Evolutionary conservation across 495 filamentous ascomycete species (phyloP).

Genomic region (Poronia punctata): DNA sequence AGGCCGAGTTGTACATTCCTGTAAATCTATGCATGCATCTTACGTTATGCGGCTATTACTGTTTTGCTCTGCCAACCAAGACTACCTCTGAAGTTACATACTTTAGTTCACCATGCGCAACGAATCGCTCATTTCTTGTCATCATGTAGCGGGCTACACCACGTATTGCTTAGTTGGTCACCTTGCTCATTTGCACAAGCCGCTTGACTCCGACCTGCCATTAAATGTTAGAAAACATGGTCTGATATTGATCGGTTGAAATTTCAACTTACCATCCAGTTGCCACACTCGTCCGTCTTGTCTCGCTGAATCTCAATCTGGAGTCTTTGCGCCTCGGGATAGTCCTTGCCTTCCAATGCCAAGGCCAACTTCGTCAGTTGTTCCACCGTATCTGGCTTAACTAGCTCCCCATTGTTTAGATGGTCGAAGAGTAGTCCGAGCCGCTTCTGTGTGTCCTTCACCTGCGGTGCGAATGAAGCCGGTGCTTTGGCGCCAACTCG

Average conservation of each 20-base stretch:
- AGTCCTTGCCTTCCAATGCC: constrained; percentile 64
- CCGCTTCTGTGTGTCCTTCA: constrained; percentile 87
- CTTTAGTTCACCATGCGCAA: no score
- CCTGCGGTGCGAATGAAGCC: constrained; percentile 69
- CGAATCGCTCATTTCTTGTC: no score
- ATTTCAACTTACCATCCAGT: constrained; percentile 81
- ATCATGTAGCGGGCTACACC: not conserved
- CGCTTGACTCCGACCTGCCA: constrained; percentile 81
- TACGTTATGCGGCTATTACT: no score
- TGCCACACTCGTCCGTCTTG: constrained; percentile 76
- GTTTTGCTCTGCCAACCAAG: no score
- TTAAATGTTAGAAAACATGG: constrained; percentile 18
- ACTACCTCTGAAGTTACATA: no score
- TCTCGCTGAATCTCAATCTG: constrained; percentile 79
- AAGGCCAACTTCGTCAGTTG: constrained; percentile 54
- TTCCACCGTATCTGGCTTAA: constrained; percentile 73
- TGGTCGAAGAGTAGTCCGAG: constrained; percentile 90
- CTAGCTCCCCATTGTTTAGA: constrained; percentile 87
- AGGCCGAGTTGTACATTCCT: no score
- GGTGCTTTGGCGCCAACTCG: constrained; percentile 80
- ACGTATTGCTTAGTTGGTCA: constrained; percentile 37
- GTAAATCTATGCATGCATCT: no score
- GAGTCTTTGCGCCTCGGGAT: constrained; percentile 63
- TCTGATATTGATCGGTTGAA: not conserved
- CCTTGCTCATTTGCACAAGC: constrained; percentile 84